A percentile compares a stretch with the other conserved stretches of the same genome.
These are phyloP conservation scores for Kregervanrija fluxuum DNA, from an alignment of 805 yeast genomes.

Conservation along the genomic window DNA sequence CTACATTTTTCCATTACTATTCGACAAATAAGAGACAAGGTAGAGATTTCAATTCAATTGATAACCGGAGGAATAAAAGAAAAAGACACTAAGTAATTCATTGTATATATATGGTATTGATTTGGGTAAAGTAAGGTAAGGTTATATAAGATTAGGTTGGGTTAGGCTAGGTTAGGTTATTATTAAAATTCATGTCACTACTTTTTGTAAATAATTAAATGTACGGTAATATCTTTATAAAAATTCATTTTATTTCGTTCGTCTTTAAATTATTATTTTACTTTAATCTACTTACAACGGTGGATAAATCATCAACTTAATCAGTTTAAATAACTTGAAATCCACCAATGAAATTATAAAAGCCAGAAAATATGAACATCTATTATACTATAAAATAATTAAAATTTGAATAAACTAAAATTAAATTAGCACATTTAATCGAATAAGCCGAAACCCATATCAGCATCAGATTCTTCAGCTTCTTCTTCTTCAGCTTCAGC, in stretches of 20 bases:
- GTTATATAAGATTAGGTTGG: too few species aligned
- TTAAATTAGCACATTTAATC: slow-evolving; percentile 45
- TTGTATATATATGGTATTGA: too few species aligned
- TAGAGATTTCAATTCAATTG: slow-evolving; percentile 12
- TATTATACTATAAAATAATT: too few species aligned
- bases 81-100: slow-evolving; percentile 2
- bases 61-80: slow-evolving; percentile 17
- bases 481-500: slow-evolving; percentile 50
- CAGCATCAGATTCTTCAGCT: slow-evolving; percentile 59
- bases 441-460: slow-evolving; percentile 94
- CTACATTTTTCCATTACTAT: slow-evolving; percentile 20
- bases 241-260: too few species aligned
- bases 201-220: too few species aligned
- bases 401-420: neutral
- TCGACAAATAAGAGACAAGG: slow-evolving; percentile 7
- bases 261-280: too few species aligned
- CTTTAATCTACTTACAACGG: too few species aligned
- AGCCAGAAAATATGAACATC: neutral
- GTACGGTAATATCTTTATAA: too few species aligned
- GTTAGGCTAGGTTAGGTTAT: too few species aligned
- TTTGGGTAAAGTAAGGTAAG: too few species aligned
- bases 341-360: neutral
- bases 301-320: too few species aligned
- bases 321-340: neutral
- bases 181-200: too few species aligned